phyloP scores from a whole-genome alignment of 257 asterid species.

The Eustoma russellianum region DNA sequence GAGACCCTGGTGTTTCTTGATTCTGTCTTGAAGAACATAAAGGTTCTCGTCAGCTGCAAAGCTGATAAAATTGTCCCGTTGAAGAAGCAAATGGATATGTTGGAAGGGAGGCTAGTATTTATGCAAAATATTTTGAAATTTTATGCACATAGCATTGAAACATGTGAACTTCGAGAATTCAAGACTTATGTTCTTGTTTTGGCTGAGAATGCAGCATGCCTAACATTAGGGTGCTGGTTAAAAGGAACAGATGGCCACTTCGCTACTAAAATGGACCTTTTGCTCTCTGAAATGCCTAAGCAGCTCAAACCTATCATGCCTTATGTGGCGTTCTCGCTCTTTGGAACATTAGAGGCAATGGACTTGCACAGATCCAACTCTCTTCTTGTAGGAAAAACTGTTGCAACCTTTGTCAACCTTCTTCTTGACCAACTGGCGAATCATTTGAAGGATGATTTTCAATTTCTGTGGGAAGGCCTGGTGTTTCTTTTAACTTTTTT shows the following conservation, averaged over 20 bases:
- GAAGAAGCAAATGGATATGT: too few relatives aligned
- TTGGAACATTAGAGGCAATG: not conserved
- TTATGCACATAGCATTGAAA: not conserved
- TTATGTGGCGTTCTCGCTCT: not conserved
- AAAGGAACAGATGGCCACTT: not conserved
- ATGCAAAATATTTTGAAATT: not conserved
- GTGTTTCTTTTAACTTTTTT: not conserved
- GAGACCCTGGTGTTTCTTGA: not conserved
- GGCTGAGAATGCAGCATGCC: not conserved
- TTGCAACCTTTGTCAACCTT: slow-evolving; percentile 1
- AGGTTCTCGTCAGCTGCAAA: not conserved
- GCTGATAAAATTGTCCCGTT: too few relatives aligned
- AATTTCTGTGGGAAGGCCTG: not conserved
- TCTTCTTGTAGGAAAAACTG: not conserved
- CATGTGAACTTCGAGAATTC: not conserved
- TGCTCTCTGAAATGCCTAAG: not conserved
- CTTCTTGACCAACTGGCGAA: not conserved
- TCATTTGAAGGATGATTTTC: not conserved
- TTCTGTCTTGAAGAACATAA: not conserved
- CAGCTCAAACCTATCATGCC: not conserved
- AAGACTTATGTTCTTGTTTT: not conserved
- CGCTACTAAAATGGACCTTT: too few relatives aligned
- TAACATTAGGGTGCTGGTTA: not conserved
- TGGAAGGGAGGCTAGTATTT: not conserved
- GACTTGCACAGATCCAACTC: not conserved